phyloP scores from a whole-genome alignment of 164 flowering plant genomes.

The Hamamelis virginiana region DNA sequence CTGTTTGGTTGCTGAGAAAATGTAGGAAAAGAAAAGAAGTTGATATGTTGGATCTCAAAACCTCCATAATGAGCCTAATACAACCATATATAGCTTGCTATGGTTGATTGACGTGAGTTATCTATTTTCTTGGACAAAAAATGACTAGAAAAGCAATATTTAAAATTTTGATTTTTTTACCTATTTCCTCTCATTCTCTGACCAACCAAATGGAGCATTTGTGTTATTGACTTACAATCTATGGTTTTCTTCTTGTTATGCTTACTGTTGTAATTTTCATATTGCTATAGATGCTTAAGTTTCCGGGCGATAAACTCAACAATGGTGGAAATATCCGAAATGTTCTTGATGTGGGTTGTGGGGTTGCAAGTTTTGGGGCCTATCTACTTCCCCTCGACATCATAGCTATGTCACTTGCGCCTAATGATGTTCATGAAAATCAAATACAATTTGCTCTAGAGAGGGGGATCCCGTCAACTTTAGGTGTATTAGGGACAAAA shows the following conservation, averaged over 20 bases:
- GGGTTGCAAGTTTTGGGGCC: slow-evolving; percentile 89
- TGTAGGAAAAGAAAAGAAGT: background rate
- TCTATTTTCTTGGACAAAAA: background rate
- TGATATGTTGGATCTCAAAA: background rate
- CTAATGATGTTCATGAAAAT: slow-evolving; percentile 79
- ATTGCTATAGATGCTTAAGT: slow-evolving; percentile 66
- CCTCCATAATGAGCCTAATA: background rate
- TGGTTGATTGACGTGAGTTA: background rate
- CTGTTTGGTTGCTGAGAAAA: background rate
- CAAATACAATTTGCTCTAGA: slow-evolving; percentile 83
- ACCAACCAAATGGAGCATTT: background rate
- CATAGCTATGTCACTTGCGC: slow-evolving; percentile 76
- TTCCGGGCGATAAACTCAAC: slow-evolving; percentile 64
- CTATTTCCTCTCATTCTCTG: background rate
- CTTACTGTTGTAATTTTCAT: background rate
- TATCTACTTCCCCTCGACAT: slow-evolving; percentile 62
- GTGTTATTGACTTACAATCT: background rate
- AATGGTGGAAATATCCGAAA: slow-evolving; percentile 68
- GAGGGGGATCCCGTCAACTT: slow-evolving; percentile 73
- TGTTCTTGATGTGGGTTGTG: slow-evolving; percentile 84
- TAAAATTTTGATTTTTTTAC: background rate
- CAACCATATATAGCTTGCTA: background rate
- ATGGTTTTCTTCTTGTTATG: background rate
- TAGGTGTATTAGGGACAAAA: slow-evolving; percentile 74
- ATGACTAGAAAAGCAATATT: background rate